A percentile compares a stretch with the other conserved stretches of the same genome.
Conservation (phyloP, 106 monocot species). For the Xerophyta viscosa region DNA sequence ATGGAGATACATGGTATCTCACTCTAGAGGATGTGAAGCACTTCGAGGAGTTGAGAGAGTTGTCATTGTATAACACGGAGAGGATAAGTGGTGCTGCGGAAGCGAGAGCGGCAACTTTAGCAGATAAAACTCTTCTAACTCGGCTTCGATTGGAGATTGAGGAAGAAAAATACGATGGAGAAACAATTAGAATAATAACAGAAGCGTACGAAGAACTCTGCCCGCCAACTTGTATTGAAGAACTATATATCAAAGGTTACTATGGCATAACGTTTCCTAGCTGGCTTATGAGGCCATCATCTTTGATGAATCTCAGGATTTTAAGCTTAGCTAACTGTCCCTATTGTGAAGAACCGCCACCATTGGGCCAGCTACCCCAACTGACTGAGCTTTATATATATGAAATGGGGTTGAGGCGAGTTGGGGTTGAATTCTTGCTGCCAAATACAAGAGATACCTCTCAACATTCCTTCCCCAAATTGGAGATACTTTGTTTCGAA, state of each 20-base stretch:
- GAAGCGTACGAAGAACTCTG: conserved; percentile 15
- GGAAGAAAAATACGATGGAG: neutral
- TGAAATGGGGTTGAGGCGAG: neutral
- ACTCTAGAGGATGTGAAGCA: conserved; percentile 4
- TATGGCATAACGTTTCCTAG: conserved; percentile 10
- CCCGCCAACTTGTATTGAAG: conserved; percentile 9
- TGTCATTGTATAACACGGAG: conserved; percentile 17
- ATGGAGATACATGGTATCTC: neutral
- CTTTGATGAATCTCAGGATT: neutral
- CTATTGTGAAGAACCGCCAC: conserved; percentile 11
- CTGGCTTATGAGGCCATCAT: conserved; percentile 3
- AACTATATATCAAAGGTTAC: conserved; percentile 6
- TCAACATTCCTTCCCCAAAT: conserved; percentile 1
- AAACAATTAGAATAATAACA: neutral
- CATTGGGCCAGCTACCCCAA: conserved; percentile 15
- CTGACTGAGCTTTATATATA: conserved; percentile 4
- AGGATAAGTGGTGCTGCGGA: neutral
- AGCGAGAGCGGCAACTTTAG: conserved; percentile 5
- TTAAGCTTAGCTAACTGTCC: neutral
- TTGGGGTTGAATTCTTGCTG: conserved; percentile 1
- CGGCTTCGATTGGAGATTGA: neutral
- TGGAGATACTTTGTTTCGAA: neutral
- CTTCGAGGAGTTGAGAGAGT: neutral
- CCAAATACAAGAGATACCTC: neutral
- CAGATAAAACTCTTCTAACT: neutral